A percentile compares a stretch with the other conserved stretches of the same genome.
These are phyloP conservation scores for Sparassis latifolia DNA, from an alignment of 1,284 basidiomycete genomes.

Conservation along the genomic window DNA sequence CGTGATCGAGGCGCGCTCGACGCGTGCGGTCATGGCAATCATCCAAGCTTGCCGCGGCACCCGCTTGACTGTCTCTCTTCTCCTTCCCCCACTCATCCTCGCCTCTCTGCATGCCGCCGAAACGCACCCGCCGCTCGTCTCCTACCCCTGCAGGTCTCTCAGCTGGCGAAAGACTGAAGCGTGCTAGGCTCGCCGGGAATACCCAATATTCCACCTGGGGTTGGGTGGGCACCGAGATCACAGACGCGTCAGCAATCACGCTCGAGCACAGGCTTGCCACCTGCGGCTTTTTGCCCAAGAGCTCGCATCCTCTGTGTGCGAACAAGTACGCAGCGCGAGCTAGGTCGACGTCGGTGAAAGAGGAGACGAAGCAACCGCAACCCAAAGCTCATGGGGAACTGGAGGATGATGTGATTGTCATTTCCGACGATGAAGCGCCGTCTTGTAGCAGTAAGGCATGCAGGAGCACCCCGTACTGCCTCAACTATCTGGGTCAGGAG, in stretches of 20 bases:
- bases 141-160: conserved; percentile 43
- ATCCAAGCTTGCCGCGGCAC: background rate
- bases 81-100: background rate
- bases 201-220: conserved; percentile 55
- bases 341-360: conserved; percentile 4
- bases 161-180: conserved; percentile 56
- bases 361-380: conserved; percentile 1
- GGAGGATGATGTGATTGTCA: conserved; percentile 56
- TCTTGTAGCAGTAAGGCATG: conserved; percentile 62
- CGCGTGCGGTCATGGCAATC: conserved; percentile 1
- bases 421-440: conserved; percentile 57
- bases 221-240: conserved; percentile 70
- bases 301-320: conserved; percentile 41
- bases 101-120: conserved; percentile 43
- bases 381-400: conserved; percentile 32
- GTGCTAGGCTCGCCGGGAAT: conserved; percentile 40
- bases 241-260: conserved; percentile 50
- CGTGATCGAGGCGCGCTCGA: background rate
- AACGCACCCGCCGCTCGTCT: conserved; percentile 53
- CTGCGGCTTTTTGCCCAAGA: conserved; percentile 56
- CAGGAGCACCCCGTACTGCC: conserved; percentile 70
- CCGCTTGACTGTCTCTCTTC: background rate
- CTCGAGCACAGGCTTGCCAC: conserved; percentile 56
- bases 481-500: conserved; percentile 81
- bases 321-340: conserved; percentile 41